Evolutionary conservation across 441 rosid species (phyloP).

Genomic region (Populus hybrid): DNA sequence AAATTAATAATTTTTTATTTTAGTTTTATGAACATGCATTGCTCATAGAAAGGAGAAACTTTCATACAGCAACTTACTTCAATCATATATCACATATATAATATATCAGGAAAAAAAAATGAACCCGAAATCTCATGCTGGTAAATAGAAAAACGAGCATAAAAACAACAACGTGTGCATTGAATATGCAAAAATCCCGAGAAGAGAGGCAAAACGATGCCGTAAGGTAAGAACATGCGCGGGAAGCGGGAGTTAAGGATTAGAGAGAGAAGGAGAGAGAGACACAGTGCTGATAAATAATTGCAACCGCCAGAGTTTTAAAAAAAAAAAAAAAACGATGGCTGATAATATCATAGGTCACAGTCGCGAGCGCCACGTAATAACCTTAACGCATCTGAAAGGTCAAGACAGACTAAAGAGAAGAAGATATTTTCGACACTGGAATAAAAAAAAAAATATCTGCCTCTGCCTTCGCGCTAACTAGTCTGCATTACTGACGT

Average conservation of each 20-base stretch:
- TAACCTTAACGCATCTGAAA: not conserved
- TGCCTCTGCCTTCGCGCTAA: conserved; percentile 6
- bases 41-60: not conserved
- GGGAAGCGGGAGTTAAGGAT: not conserved
- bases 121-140: not conserved
- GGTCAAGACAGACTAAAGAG: not conserved
- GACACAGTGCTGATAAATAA: no score
- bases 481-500: conserved; percentile 27
- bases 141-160: not conserved
- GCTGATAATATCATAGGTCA: not conserved
- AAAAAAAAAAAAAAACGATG: not conserved
- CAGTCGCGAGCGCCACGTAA: not conserved
- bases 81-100: not conserved
- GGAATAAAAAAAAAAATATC: conserved; percentile 33
- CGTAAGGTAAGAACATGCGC: not conserved
- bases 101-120: no score
- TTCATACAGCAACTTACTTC: not conserved
- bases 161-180: not conserved
- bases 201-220: not conserved
- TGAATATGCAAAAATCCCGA: not conserved
- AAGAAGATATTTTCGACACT: conserved; percentile 31
- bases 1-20: no score
- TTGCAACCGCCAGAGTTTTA: not conserved
- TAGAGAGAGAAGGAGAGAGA: no score
- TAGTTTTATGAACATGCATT: not conserved